Base-by-base conservation (phyloP, 2,329 filamentous ascomycete species). In the Monosporascus sp. region DNA sequence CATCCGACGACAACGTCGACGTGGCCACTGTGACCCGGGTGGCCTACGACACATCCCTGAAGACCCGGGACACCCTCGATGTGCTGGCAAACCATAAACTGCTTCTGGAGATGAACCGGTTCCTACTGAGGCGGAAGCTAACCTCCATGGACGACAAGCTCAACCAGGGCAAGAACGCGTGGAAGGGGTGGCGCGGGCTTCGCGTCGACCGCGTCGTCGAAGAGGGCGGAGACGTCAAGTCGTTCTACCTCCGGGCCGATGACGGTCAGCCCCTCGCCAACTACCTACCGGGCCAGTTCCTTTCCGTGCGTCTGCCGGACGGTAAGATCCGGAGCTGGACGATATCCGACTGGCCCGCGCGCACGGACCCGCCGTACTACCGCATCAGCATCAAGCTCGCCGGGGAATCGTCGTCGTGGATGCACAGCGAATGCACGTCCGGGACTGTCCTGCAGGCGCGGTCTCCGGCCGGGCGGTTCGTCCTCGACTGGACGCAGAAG, bases 261-360 rank as follows among this genome's bases (percentile, higher is more conserved):
- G 55, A 61, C n/a, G 56, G 46, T 9, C n/a, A 48, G 19, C 56
- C 59, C 7, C 49, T 64, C 17, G 60, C 61, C 17, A 59, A 57
- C 47, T 63, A 61, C 50, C 40, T 56, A 7, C 62, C 62, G 1
- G 62, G 61, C 6, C 62, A 64, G 48, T 64, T 64, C 36, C 60
- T 64, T 14, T 59, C 62, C 17, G 40, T 64, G 17, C 56, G 56
- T 17, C 54, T 64, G 2, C 61, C 60, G 3, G 48, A 52, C 7
- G 52, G 52, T 7, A 56, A 47, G 36, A 52, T 52, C 20, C 53
- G 61, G 19, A 64, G 49, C 26, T 64, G 62, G 62, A 61, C 56
- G 3, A 64, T 65, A 19, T 64, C 63, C 7, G 55, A 63, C 51
- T 65, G 54, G 54, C 48, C 51, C 6, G 46, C 52, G 9, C 53